phyloP scores from a whole-genome alignment of 2,329 filamentous ascomycete species.

The Cytospora mali region DNA sequence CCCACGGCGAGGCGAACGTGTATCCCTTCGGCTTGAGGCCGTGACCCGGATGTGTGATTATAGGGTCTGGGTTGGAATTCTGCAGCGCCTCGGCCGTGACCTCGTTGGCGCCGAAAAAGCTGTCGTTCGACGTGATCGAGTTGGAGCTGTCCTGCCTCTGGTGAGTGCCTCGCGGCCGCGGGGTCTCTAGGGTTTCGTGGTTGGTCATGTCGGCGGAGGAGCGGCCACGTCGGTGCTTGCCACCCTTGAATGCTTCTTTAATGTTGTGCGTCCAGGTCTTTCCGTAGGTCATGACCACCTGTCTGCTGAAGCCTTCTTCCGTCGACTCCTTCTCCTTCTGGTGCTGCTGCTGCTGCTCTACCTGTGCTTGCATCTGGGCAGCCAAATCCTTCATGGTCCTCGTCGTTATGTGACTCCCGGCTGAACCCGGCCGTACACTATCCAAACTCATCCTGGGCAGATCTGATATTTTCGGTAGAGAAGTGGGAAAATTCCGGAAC shows the following conservation, averaged over 20 bases:
- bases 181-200: conserved; percentile 29
- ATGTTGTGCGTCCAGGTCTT: conserved; percentile 53
- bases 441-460: conserved; percentile 40
- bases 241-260: conserved; percentile 45
- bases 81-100: neutral
- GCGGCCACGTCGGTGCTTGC: conserved; percentile 38
- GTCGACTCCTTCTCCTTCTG: conserved; percentile 27
- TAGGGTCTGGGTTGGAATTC: conserved; percentile 25
- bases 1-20: conserved; percentile 83
- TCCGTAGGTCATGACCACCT: conserved; percentile 61
- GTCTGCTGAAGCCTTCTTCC: conserved; percentile 50
- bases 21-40: conserved; percentile 66
- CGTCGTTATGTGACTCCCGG: conserved; percentile 27
- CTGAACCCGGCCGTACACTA: conserved; percentile 26
- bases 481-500: conserved; percentile 53
- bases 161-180: conserved; percentile 31
- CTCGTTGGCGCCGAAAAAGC: neutral
- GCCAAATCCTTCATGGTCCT: conserved; percentile 29
- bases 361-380: conserved; percentile 17
- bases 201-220: conserved; percentile 20
- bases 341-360: conserved; percentile 16
- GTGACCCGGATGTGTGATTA: conserved; percentile 48
- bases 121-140: conserved; percentile 17
- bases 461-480: conserved; percentile 37
- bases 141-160: conserved; percentile 32